Conservation (phyloP, 257 asterid species). For the Cordia subcordata region DNA sequence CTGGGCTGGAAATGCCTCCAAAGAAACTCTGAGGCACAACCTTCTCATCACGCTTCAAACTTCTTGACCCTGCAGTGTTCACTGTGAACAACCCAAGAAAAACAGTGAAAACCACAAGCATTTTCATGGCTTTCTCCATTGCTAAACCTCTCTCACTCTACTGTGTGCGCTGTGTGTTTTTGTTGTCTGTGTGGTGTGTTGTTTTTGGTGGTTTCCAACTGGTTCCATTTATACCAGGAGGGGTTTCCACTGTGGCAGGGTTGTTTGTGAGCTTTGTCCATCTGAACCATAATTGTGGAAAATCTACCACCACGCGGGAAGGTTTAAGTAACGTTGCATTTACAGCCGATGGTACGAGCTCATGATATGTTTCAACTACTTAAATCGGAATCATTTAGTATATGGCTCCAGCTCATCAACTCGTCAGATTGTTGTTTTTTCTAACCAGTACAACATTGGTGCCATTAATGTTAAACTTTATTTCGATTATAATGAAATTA, state of each 20-base stretch:
- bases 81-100: not conserved
- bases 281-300: not conserved
- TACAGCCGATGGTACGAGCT: not conserved
- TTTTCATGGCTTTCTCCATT: not conserved
- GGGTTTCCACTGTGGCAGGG: not conserved
- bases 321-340: not conserved
- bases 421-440: too few relatives aligned
- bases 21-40: too few relatives aligned
- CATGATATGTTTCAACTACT: conserved; percentile 2
- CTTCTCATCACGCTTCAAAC: not conserved
- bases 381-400: not conserved
- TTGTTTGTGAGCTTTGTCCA: not conserved
- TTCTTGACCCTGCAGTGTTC: conserved; percentile 1
- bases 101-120: not conserved
- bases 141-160: not conserved
- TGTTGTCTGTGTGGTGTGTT: too few relatives aligned
- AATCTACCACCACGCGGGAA: not conserved
- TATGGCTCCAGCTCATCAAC: too few relatives aligned
- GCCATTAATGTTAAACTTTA: too few relatives aligned
- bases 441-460: too few relatives aligned
- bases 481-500: too few relatives aligned
- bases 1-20: not conserved
- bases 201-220: not conserved
- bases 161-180: not conserved
- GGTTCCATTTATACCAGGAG: conserved; percentile 3